phyloP scores from a whole-genome alignment of 495 filamentous ascomycete species.

The Cercophora scortea region DNA sequence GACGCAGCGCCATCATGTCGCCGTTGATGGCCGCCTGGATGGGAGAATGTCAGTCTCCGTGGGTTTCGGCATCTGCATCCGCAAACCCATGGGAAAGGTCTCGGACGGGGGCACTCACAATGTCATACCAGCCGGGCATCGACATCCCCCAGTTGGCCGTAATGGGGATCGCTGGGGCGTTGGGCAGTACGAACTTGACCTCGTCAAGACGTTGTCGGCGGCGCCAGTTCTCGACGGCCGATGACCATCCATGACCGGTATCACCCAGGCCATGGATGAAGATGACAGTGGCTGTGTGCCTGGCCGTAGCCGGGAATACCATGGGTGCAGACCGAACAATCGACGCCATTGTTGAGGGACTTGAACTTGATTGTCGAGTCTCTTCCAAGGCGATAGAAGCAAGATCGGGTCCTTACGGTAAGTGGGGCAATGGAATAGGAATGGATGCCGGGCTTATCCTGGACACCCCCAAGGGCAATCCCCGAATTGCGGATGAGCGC shows the following conservation, averaged over 20 bases:
- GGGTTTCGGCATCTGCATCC: background rate
- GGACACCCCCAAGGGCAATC: too few relatives aligned
- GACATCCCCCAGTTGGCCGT: conserved; percentile 73
- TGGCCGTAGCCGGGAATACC: conserved; percentile 78
- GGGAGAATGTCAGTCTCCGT: too few relatives aligned
- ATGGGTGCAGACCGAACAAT: conserved; percentile 33
- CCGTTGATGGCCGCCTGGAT: conserved; percentile 23
- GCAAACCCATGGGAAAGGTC: background rate
- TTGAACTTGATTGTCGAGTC: too few relatives aligned
- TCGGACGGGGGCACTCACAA: conserved; percentile 47
- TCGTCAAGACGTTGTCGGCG: conserved; percentile 76
- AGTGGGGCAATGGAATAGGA: too few relatives aligned
- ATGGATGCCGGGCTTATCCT: too few relatives aligned
- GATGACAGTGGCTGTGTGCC: conserved; percentile 91
- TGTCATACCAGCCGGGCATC: conserved; percentile 93
- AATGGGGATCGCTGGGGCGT: conserved; percentile 86
- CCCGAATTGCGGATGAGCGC: too few relatives aligned
- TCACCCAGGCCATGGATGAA: conserved; percentile 81
- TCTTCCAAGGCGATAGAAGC: too few relatives aligned
- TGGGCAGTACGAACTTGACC: conserved; percentile 87
- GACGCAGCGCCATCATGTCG: conserved; percentile 37
- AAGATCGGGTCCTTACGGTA: too few relatives aligned
- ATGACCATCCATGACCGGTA: conserved; percentile 64
- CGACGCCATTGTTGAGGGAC: conserved; percentile 18
- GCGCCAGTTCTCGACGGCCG: conserved; percentile 83